phyloP scores from a whole-genome alignment of 116 monocot genomes.

The Trichopus zeylanicus region DNA sequence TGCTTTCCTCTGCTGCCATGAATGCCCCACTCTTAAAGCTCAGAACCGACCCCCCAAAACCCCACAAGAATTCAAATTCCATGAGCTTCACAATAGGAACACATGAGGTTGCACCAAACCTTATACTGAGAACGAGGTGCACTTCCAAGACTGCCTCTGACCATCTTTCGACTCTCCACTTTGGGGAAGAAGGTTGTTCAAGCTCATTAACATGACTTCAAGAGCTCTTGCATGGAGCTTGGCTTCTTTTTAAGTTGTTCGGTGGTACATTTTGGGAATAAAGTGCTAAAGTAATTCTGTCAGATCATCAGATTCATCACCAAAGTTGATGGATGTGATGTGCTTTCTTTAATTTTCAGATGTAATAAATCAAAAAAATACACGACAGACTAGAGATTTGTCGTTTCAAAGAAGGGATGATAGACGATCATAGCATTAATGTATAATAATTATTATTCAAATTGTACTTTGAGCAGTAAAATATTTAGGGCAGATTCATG shows the following conservation, averaged over 20 bases:
- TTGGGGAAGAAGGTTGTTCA: neutral
- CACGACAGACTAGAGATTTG: too few relatives aligned
- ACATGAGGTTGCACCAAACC: neutral
- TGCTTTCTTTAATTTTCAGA: too few relatives aligned
- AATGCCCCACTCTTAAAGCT: neutral
- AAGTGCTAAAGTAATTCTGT: neutral
- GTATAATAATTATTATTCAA: neutral
- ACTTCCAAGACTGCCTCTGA: too few relatives aligned
- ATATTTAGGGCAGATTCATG: neutral
- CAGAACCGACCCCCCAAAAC: neutral
- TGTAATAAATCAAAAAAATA: too few relatives aligned
- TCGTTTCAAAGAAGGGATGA: too few relatives aligned
- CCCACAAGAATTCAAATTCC: neutral
- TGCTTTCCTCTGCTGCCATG: neutral
- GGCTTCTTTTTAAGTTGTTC: neutral
- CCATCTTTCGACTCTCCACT: neutral
- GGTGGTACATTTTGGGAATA: conserved; percentile 3
- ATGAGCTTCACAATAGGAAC: neutral
- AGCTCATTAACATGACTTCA: neutral
- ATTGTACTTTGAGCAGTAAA: neutral
- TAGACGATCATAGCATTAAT: neutral
- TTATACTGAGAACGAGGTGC: too few relatives aligned
- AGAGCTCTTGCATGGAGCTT: neutral
- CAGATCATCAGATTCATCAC: neutral
- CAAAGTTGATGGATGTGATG: neutral